These are phyloP conservation scores for Syzygium syzygioides DNA, from an alignment of 441 rosid genomes.

Conservation along the genomic window DNA sequence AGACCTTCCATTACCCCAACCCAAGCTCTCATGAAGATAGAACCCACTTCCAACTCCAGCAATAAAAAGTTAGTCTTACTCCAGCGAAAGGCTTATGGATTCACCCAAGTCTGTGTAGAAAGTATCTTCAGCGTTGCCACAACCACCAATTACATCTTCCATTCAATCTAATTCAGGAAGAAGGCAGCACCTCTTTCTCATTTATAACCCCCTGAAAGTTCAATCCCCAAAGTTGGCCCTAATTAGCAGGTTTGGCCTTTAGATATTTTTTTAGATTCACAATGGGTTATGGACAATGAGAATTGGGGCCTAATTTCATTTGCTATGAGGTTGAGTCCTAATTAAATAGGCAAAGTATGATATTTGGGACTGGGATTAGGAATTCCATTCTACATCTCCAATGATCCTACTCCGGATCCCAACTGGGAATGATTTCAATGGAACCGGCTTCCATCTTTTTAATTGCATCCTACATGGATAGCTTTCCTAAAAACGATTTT, in stretches of 20 bases:
- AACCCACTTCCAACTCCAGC: neutral
- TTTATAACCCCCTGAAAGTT: rapidly evolving
- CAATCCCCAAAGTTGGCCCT: neutral
- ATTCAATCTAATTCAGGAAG: neutral
- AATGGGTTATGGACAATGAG: neutral
- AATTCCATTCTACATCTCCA: no score
- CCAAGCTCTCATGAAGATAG: neutral
- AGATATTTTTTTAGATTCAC: rapidly evolving
- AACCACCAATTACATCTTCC: neutral
- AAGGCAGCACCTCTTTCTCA: neutral
- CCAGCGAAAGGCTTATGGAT: neutral
- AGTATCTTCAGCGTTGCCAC: neutral
- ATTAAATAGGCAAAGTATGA: no score
- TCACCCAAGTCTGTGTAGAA: neutral
- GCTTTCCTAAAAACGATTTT: neutral
- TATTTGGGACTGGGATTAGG: no score
- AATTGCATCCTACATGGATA: neutral
- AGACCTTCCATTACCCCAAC: neutral
- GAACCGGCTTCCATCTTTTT: neutral
- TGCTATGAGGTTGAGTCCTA: no score
- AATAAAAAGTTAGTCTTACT: neutral
- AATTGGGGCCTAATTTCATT: no score
- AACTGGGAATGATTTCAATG: neutral
- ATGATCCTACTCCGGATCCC: neutral
- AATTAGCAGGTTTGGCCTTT: neutral